Conservation (phyloP, 1,284 basidiomycete species). For the Cutaneotrichosporon mucoides region DNA sequence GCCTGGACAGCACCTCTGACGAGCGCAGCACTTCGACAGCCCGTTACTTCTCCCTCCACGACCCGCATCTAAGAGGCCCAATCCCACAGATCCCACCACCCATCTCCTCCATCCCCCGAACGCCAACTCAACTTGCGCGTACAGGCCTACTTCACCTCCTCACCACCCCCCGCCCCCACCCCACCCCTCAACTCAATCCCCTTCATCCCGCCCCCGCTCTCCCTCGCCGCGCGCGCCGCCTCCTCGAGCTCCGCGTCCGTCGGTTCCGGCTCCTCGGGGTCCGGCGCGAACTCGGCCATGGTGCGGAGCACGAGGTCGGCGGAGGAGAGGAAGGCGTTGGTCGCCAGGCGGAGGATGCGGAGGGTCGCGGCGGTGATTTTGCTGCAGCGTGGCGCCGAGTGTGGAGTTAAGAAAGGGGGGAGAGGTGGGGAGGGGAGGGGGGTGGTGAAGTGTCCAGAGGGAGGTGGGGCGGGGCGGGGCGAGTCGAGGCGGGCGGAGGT, state of each 20-base stretch:
- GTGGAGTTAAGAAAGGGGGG: neutral
- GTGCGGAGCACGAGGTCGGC: slow-evolving; percentile 76
- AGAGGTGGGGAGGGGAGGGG: neutral
- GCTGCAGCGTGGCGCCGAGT: slow-evolving; percentile 13
- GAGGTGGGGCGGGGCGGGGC: neutral
- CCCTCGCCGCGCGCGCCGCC: slow-evolving; percentile 23
- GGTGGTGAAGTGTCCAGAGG: neutral
- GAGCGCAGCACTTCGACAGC: too few species aligned
- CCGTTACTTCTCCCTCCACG: too few species aligned
- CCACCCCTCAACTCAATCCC: slow-evolving; percentile 45
- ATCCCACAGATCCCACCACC: too few species aligned
- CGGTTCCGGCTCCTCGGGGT: slow-evolving; percentile 23
- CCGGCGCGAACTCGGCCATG: slow-evolving; percentile 63
- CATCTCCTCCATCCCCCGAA: too few species aligned
- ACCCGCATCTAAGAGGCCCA: too few species aligned
- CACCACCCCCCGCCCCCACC: slow-evolving; percentile 39
- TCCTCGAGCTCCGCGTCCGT: slow-evolving; percentile 38
- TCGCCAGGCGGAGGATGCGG: slow-evolving; percentile 71
- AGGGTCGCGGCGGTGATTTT: slow-evolving; percentile 62
- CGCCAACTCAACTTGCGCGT: too few species aligned
- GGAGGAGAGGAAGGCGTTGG: slow-evolving; percentile 81
- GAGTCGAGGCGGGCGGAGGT: neutral
- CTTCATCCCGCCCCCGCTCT: slow-evolving; percentile 21
- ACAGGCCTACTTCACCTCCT: slow-evolving; percentile 27
- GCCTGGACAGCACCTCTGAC: too few species aligned